Percentiles rank a stretch among this genome's conserved stretches.
These are phyloP conservation scores for Suhomyces wounanorum DNA, from an alignment of 1,139 yeast species.

Conservation along the genomic window DNA sequence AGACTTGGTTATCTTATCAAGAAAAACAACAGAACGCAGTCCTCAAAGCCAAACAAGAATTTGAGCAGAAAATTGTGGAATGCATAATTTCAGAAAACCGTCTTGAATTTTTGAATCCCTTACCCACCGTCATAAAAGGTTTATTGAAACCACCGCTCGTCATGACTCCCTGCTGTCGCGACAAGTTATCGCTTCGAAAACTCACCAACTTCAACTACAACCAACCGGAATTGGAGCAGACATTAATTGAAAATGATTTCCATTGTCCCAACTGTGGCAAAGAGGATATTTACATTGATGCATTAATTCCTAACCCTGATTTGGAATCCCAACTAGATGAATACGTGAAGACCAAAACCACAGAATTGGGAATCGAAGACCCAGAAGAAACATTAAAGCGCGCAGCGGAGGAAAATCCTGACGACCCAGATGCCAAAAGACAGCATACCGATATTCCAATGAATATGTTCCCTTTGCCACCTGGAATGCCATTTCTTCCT, in stretches of 20 bases:
- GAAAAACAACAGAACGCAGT: constrained; percentile 59
- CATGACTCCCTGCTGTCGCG: constrained; percentile 80
- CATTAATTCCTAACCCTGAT: constrained; percentile 61
- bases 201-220: constrained; percentile 42
- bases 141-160: constrained; percentile 69
- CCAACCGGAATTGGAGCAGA: constrained; percentile 59
- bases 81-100: constrained; percentile 46
- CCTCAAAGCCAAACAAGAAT: constrained; percentile 49
- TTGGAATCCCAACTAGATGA: constrained; percentile 55
- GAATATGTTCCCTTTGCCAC: constrained; percentile 21
- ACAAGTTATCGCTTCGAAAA: constrained; percentile 57
- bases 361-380: constrained; percentile 42
- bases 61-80: constrained; percentile 37
- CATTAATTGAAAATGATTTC: constrained; percentile 80
- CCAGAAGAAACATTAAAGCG: constrained; percentile 31
- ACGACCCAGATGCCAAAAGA: constrained; percentile 32
- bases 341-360: constrained; percentile 49
- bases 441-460: constrained; percentile 28
- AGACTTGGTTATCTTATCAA: constrained; percentile 88
- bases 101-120: constrained; percentile 52
- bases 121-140: constrained; percentile 62
- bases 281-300: constrained; percentile 75
- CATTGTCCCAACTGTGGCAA: constrained; percentile 85
- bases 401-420: constrained; percentile 24
- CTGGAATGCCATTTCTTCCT: constrained; percentile 20